Percentiles rank a stretch among this genome's conserved stretches.
These are phyloP conservation scores for Ophiocordyceps robertsii DNA, from an alignment of 2,329 filamentous ascomycete species.

Conservation along the genomic window DNA sequence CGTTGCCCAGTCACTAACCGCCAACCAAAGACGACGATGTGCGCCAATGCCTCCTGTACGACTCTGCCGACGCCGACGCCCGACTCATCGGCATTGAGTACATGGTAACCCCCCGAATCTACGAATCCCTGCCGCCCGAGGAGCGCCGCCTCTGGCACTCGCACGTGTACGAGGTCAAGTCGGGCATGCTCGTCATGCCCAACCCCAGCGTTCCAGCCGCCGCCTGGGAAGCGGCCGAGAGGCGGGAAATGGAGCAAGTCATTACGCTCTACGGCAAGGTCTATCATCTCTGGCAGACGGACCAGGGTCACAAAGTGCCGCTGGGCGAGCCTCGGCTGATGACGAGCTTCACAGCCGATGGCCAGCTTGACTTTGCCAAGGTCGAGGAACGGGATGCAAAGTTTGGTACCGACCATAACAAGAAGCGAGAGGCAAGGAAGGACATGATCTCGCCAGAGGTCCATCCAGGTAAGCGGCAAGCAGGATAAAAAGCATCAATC, in stretches of 20 bases:
- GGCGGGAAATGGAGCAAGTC: slow-evolving; percentile 66
- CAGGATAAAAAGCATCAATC: too few species aligned
- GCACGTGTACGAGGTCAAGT: slow-evolving; percentile 62
- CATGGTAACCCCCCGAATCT: slow-evolving; percentile 64
- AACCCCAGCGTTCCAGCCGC: slow-evolving; percentile 42
- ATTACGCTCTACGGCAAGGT: slow-evolving; percentile 68
- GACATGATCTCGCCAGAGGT: slow-evolving; percentile 26
- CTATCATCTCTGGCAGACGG: slow-evolving; percentile 78
- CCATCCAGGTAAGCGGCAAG: slow-evolving; percentile 23
- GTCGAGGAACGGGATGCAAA: slow-evolving; percentile 30
- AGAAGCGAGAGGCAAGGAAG: slow-evolving; percentile 30
- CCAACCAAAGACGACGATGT: slow-evolving; percentile 38
- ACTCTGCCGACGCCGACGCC: slow-evolving; percentile 51
- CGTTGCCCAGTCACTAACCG: slow-evolving; percentile 13
- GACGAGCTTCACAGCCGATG: slow-evolving; percentile 36
- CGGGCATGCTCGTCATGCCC: slow-evolving; percentile 70
- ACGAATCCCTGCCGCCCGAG: slow-evolving; percentile 46
- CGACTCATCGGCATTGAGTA: slow-evolving; percentile 77
- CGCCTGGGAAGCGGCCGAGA: slow-evolving; percentile 66
- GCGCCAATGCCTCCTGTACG: slow-evolving; percentile 77
- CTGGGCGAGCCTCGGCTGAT: slow-evolving; percentile 39
- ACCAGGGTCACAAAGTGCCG: slow-evolving; percentile 50
- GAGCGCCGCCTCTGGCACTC: slow-evolving; percentile 73
- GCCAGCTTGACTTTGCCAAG: slow-evolving; percentile 33
- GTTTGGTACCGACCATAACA: slow-evolving; percentile 30